phyloP scores from a whole-genome alignment of 2,329 filamentous ascomycete genomes.

The Talaromyces sp. region DNA sequence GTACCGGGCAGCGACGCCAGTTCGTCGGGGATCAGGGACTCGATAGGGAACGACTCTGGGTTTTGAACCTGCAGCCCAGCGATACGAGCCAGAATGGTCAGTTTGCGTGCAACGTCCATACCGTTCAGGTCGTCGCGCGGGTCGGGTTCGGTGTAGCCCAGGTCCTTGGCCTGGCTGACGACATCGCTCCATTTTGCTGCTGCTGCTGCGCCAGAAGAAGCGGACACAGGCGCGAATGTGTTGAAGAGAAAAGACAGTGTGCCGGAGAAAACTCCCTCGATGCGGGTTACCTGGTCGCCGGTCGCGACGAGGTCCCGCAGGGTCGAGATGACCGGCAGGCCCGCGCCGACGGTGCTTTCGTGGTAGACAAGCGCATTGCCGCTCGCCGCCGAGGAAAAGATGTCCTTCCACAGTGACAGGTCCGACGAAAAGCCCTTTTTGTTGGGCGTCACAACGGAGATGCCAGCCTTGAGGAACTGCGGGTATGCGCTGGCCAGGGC shows the following conservation, averaged over 20 bases:
- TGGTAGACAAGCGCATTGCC: constrained; percentile 77
- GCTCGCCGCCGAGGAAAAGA: constrained; percentile 65
- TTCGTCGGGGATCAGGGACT: constrained; percentile 85
- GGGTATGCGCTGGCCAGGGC: constrained; percentile 81
- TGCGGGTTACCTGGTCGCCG: constrained; percentile 82
- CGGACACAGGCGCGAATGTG: constrained; percentile 78
- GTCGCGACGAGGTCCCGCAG: constrained; percentile 92
- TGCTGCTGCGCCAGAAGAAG: constrained; percentile 44
- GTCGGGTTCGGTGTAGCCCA: constrained; percentile 89
- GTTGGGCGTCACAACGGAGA: constrained; percentile 93
- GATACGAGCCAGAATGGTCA: constrained; percentile 87
- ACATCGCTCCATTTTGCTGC: constrained; percentile 79
- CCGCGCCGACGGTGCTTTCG: constrained; percentile 89
- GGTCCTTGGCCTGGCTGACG: constrained; percentile 83
- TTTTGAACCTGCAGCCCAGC: constrained; percentile 75
- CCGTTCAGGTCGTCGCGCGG: constrained; percentile 82
- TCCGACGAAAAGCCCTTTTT: constrained; percentile 94
- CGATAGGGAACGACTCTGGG: constrained; percentile 84
- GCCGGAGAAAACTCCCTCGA: constrained; percentile 95
- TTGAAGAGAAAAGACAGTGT: constrained; percentile 99
- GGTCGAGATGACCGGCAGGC: constrained; percentile 87
- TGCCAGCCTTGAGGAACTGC: constrained; percentile 68
- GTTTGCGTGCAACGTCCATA: constrained; percentile 85
- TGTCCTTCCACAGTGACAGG: constrained; percentile 76
- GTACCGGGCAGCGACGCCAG: constrained; percentile 65